These are phyloP conservation scores for Kwoniella bestiolae DNA, from an alignment of 768 basidiomycete species.

Conservation along the genomic window DNA sequence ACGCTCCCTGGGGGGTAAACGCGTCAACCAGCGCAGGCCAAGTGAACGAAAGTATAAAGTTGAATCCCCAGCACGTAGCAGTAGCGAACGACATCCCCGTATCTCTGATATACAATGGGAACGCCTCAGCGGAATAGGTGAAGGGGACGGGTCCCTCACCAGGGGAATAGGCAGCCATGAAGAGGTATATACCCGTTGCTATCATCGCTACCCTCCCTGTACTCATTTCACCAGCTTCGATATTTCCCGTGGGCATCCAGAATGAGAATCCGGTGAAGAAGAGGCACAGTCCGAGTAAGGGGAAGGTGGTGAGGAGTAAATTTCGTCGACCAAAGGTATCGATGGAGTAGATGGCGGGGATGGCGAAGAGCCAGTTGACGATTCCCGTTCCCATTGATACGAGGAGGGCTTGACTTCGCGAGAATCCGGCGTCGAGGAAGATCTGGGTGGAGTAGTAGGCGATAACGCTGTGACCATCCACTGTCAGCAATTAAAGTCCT, in stretches of 20 bases:
- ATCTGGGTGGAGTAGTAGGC: conserved; percentile 60
- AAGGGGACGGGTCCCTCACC: conserved; percentile 87
- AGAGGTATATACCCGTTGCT: conserved; percentile 53
- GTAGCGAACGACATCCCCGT: conserved; percentile 77
- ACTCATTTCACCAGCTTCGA: conserved; percentile 8
- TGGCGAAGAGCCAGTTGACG: conserved; percentile 41
- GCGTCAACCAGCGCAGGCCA: conserved; percentile 72
- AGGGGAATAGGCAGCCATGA: conserved; percentile 57
- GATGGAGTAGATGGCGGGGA: conserved; percentile 58
- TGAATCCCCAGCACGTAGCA: conserved; percentile 57
- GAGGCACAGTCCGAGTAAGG: conserved; percentile 69
- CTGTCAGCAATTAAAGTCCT: conserved; percentile 6
- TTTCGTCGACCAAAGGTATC: conserved; percentile 76
- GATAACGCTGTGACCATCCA: conserved; percentile 45
- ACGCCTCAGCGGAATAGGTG: conserved; percentile 63
- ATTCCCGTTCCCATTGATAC: conserved; percentile 55
- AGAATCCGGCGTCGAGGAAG: conserved; percentile 57
- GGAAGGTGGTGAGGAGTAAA: conserved; percentile 77
- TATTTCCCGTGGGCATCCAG: conserved; percentile 5
- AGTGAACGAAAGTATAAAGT: conserved; percentile 44
- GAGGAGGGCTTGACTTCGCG: conserved; percentile 40
- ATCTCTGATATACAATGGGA: conserved; percentile 79
- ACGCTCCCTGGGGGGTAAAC: conserved; percentile 73
- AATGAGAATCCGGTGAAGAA: conserved; percentile 52
- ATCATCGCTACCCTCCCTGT: conserved; percentile 60